phyloP scores from a whole-genome alignment of 129 eudicot genomes.

The Flaveria brownii region DNA sequence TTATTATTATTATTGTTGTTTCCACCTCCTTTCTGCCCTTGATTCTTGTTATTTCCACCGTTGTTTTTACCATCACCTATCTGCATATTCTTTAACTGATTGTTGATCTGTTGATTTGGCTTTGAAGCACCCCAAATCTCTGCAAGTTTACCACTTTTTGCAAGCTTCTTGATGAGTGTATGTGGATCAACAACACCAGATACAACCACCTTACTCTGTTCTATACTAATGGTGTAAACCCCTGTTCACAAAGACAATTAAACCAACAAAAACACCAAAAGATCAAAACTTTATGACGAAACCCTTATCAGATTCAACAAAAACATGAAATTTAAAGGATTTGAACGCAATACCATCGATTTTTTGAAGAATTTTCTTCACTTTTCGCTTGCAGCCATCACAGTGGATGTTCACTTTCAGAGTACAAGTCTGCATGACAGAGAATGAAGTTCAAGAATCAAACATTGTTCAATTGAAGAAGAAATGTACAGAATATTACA shows the following conservation, averaged over 20 bases:
- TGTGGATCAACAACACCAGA: constrained; percentile 68
- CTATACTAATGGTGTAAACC: constrained; percentile 63
- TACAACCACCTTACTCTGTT: constrained; percentile 78
- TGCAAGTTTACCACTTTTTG: constrained; percentile 76
- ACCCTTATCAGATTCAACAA: constrained; percentile 20
- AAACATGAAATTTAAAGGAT: constrained; percentile 14
- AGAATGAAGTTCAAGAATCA: constrained; percentile 15
- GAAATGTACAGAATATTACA: too few species aligned
- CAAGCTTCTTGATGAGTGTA: constrained; percentile 71
- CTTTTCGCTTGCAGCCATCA: constrained; percentile 96
- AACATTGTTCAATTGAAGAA: constrained; percentile 21
- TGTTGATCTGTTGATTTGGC: constrained; percentile 47
- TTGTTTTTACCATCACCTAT: constrained; percentile 35
- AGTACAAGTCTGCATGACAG: constrained; percentile 83
- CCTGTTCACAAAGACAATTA: constrained; percentile 37
- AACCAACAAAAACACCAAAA: constrained; percentile 5
- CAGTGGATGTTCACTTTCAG: constrained; percentile 95
- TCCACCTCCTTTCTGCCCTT: constrained; percentile 33
- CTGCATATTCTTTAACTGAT: constrained; percentile 67
- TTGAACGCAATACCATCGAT: constrained; percentile 61
- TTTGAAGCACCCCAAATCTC: constrained; percentile 64
- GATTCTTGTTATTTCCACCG: constrained; percentile 32
- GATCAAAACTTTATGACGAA: not conserved
- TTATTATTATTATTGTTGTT: constrained; percentile 23
- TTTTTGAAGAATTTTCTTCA: constrained; percentile 95